Evolutionary conservation across 192 early-diverging fungal genomes (phyloP).

Genomic region (Podila clonocystis): DNA sequence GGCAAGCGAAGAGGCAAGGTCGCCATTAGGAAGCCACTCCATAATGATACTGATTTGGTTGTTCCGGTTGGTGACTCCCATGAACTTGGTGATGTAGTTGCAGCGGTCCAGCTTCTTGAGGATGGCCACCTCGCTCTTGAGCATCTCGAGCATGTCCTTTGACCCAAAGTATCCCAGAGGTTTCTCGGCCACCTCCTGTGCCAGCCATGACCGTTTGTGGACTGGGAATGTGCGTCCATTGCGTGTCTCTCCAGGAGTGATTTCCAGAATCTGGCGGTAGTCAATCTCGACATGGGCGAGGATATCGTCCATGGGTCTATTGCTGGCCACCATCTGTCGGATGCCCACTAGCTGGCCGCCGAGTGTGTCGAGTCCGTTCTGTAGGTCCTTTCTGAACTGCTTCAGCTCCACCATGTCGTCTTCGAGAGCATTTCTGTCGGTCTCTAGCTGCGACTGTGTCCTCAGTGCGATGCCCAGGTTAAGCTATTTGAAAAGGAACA

Average conservation of each 20-base stretch:
- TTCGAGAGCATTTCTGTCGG: slow-evolving; percentile 42
- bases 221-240: slow-evolving; percentile 44
- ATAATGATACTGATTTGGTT: slow-evolving; percentile 50
- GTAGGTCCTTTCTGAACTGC: slow-evolving; percentile 36
- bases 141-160: slow-evolving; percentile 48
- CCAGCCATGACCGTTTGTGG: slow-evolving; percentile 44
- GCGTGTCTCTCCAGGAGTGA: slow-evolving; percentile 36
- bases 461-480: slow-evolving; percentile 45
- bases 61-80: slow-evolving; percentile 46
- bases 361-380: slow-evolving; percentile 40
- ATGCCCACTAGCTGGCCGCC: slow-evolving; percentile 48
- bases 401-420: slow-evolving; percentile 46
- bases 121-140: slow-evolving; percentile 47
- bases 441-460: slow-evolving; percentile 47
- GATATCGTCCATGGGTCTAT: slow-evolving; percentile 46
- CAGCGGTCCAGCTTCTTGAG: slow-evolving; percentile 47
- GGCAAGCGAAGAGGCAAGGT: slow-evolving; percentile 27
- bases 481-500: not conserved
- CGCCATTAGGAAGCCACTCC: slow-evolving; percentile 49
- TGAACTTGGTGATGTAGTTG: slow-evolving; percentile 47
- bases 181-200: slow-evolving; percentile 48
- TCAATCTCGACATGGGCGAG: slow-evolving; percentile 43
- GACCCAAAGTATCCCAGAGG: slow-evolving; percentile 48
- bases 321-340: slow-evolving; percentile 50
- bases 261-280: slow-evolving; percentile 24